Conservation (phyloP, 176 grass and related monocot species). For the Zea mays region DNA sequence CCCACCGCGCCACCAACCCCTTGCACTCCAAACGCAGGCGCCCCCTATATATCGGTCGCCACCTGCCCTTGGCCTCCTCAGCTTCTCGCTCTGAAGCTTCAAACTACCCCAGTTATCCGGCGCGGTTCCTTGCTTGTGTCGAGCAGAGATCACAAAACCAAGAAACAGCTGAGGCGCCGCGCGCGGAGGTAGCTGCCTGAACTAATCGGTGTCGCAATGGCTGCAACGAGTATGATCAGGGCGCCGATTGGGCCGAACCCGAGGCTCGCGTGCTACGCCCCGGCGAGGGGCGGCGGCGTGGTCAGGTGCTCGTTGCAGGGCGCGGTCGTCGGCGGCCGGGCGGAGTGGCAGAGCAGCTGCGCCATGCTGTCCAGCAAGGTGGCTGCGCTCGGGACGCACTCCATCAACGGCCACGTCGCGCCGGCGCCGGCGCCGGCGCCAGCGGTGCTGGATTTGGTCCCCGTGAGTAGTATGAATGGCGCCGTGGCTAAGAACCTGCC, state of each 20-base stretch:
- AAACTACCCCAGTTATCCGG: constrained; percentile 4
- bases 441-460: constrained; percentile 43
- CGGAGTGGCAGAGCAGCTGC: constrained; percentile 85
- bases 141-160: not conserved
- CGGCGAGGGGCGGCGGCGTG: constrained; percentile 29
- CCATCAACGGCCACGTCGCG: constrained; percentile 18
- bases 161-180: constrained; percentile 15
- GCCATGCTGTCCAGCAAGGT: constrained; percentile 86
- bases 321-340: constrained; percentile 48
- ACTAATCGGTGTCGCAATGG: constrained; percentile 35
- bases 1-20: constrained; percentile 38
- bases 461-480: constrained; percentile 22
- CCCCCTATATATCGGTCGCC: constrained; percentile 37
- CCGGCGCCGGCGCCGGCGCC: too few species aligned
- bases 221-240: constrained; percentile 36
- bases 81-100: constrained; percentile 53
- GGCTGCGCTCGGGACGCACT: constrained; percentile 41
- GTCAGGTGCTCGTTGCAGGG: constrained; percentile 58
- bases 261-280: constrained; percentile 16
- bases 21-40: not conserved
- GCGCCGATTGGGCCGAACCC: constrained; percentile 42
- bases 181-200: not conserved
- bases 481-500: constrained; percentile 51
- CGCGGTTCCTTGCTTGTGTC: not conserved
- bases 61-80: constrained; percentile 11